Conservation (phyloP, 371 early-diverging fungal species). For the Mucor plumbeus region DNA sequence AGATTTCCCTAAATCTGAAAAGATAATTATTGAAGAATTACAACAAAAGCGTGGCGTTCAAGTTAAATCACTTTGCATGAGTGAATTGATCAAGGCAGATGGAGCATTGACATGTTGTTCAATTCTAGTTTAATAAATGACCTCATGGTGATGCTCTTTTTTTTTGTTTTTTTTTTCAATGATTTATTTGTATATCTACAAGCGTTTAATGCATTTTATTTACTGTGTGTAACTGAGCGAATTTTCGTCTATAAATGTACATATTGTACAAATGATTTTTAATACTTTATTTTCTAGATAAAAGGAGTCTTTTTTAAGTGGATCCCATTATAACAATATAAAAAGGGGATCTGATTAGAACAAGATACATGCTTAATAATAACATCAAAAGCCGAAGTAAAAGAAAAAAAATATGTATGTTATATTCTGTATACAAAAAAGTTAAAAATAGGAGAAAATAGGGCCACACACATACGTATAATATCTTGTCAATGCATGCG, state of each 20-base stretch:
- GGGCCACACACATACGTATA: neutral
- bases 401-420: neutral
- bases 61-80: conserved; percentile 35
- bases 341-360: neutral
- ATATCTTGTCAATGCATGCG: conserved; percentile 26
- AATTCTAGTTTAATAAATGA: conserved; percentile 19
- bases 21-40: conserved; percentile 23
- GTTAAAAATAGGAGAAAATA: conserved; percentile 4
- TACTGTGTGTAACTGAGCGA: neutral
- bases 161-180: neutral
- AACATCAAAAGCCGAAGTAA: neutral
- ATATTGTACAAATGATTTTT: conserved; percentile 1
- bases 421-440: neutral
- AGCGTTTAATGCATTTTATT: neutral
- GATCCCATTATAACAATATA: neutral
- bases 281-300: neutral
- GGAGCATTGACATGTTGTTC: conserved; percentile 45
- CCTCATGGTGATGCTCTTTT: neutral
- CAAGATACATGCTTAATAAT: neutral
- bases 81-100: conserved; percentile 44
- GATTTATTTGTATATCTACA: neutral
- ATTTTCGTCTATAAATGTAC: neutral
- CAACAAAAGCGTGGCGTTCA: conserved; percentile 14
- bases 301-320: neutral
- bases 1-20: conserved; percentile 28